A percentile compares a stretch with the other conserved stretches of the same genome.
Conservation (phyloP, 495 filamentous ascomycete genomes). For the Annulohypoxylon bovei region DNA sequence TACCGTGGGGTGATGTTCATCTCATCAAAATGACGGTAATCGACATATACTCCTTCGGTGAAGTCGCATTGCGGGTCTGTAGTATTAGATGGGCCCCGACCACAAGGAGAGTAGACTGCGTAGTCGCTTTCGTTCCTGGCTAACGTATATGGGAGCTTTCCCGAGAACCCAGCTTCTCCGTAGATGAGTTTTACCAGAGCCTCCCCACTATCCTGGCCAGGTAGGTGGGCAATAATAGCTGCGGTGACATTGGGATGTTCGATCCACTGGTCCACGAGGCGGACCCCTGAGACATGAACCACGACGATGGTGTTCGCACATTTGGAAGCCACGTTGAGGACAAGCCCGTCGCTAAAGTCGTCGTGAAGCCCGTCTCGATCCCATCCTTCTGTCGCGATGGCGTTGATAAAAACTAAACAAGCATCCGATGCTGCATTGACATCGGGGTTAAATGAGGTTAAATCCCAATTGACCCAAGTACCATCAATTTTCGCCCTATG, state of each 20-base stretch:
- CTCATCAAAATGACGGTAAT: conserved; percentile 73
- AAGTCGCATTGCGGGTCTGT: conserved; percentile 68
- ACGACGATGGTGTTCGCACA: conserved; percentile 72
- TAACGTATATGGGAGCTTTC: conserved; percentile 77
- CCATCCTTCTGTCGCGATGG: conserved; percentile 65
- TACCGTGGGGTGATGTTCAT: conserved; percentile 70
- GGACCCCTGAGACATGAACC: conserved; percentile 66
- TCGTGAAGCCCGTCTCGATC: conserved; percentile 56
- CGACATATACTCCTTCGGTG: conserved; percentile 69
- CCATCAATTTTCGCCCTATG: conserved; percentile 62
- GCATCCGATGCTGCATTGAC: conserved; percentile 67
- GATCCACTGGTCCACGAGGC: conserved; percentile 68
- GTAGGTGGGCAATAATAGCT: conserved; percentile 67
- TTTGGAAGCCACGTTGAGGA: conserved; percentile 63
- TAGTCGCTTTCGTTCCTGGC: conserved; percentile 72
- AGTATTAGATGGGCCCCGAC: conserved; percentile 53
- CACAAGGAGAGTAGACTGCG: conserved; percentile 47
- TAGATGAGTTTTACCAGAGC: conserved; percentile 68
- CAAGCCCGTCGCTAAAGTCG: conserved; percentile 65
- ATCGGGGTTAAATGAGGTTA: conserved; percentile 47
- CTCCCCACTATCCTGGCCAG: conserved; percentile 69
- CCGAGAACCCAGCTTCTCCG: conserved; percentile 66
- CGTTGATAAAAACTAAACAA: conserved; percentile 73
- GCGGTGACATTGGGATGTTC: conserved; percentile 72
- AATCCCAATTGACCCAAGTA: conserved; percentile 62